Evolutionary conservation across 2,329 filamentous ascomycete genomes (phyloP).

Genomic region (Neophaeococcomyces aloes): DNA sequence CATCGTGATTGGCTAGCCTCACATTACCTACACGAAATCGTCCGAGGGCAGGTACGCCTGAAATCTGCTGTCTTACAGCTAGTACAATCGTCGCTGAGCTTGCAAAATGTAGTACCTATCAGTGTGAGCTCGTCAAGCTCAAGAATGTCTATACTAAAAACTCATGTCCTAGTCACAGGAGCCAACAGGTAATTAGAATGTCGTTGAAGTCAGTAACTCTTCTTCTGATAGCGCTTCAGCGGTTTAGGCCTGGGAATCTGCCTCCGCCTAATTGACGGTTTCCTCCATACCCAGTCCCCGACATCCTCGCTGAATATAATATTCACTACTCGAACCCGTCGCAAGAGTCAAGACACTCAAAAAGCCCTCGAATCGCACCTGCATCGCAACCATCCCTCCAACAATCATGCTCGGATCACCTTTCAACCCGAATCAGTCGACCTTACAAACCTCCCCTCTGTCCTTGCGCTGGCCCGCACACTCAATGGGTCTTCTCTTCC

Average conservation of each 20-base stretch:
- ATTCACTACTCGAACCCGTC: constrained; percentile 65
- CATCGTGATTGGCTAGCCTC: neutral
- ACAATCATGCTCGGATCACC: constrained; percentile 34
- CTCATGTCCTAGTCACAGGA: constrained; percentile 62
- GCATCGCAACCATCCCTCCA: constrained; percentile 31
- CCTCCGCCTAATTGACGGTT: constrained; percentile 80
- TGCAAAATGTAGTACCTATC: constrained; percentile 1
- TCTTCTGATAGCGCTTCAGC: constrained; percentile 37
- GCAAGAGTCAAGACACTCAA: constrained; percentile 66
- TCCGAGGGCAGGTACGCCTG: neutral
- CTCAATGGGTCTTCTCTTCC: constrained; percentile 44
- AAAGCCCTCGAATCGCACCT: constrained; percentile 54
- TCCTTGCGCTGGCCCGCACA: constrained; percentile 43
- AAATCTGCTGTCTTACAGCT: neutral
- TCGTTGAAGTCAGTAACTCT: constrained; percentile 4
- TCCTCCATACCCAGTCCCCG: constrained; percentile 57
- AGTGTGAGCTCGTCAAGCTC: constrained; percentile 5
- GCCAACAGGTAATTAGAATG: constrained; percentile 60
- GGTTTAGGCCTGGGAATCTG: constrained; percentile 79
- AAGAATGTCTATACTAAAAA: constrained; percentile 13
- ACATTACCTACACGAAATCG: neutral
- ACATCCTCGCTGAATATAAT: constrained; percentile 65
- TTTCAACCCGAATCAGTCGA: constrained; percentile 50
- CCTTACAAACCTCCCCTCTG: constrained; percentile 44
- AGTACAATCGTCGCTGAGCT: neutral